Evolutionary conservation across 1,284 basidiomycete genomes (phyloP).

Genomic region (Apiotrichum mycotoxinovorans): DNA sequence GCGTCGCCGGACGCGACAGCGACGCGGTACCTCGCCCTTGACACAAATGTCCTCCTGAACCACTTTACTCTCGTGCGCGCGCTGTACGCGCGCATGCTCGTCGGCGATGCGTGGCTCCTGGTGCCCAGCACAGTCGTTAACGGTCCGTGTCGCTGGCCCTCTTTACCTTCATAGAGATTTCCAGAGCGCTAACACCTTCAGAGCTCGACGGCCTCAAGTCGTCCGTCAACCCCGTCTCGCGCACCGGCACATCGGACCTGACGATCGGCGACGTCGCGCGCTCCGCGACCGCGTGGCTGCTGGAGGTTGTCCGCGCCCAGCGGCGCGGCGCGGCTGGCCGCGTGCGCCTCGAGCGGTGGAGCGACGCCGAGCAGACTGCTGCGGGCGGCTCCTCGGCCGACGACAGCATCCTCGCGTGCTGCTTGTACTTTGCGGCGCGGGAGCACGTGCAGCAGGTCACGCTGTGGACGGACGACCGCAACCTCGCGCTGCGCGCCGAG

Average conservation of each 20-base stretch:
- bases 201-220: constrained; percentile 17
- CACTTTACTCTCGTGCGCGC: constrained; percentile 1
- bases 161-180: neutral
- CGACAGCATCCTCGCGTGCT: constrained; percentile 13
- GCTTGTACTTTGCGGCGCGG: constrained; percentile 6
- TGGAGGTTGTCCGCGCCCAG: neutral
- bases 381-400: neutral
- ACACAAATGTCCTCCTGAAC: constrained; percentile 16
- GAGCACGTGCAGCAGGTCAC: too few species aligned
- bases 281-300: constrained; percentile 6
- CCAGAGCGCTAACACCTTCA: constrained; percentile 8
- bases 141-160: constrained; percentile 1
- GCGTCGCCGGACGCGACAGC: neutral
- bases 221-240: neutral
- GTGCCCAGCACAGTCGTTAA: constrained; percentile 9
- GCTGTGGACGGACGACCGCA: constrained; percentile 12
- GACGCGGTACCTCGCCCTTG: constrained; percentile 8
- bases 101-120: neutral
- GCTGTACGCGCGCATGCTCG: constrained; percentile 2
- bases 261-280: constrained; percentile 2
- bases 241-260: neutral
- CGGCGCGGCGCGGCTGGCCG: neutral
- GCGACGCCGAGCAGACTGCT: neutral
- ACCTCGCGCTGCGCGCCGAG: constrained; percentile 7
- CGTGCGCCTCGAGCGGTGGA: constrained; percentile 5